Evolutionary conservation across 768 basidiomycete species (phyloP).

Genomic region (Rhizopogon sp.): DNA sequence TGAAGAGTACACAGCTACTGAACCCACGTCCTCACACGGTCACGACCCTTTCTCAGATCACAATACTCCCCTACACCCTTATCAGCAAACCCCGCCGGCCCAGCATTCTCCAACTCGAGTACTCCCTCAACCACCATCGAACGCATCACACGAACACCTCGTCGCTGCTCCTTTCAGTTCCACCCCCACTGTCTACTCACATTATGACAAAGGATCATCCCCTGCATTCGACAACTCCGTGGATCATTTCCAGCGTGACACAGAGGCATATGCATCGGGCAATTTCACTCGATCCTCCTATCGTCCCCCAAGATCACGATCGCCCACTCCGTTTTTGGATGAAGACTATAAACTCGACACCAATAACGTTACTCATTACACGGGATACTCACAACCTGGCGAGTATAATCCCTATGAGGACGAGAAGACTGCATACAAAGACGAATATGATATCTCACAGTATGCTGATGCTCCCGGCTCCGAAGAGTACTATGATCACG

Average conservation of each 20-base stretch:
- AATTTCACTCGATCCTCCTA: slow-evolving; percentile 44
- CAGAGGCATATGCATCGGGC: slow-evolving; percentile 68
- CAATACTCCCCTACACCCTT: slow-evolving; percentile 21
- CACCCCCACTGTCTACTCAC: slow-evolving; percentile 5
- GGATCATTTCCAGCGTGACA: slow-evolving; percentile 61
- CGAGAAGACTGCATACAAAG: slow-evolving; percentile 19
- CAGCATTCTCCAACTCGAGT: slow-evolving; percentile 31
- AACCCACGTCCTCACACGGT: slow-evolving; percentile 14
- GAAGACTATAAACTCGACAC: slow-evolving; percentile 63
- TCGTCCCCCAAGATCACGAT: slow-evolving; percentile 59
- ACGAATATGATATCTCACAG: slow-evolving; percentile 27
- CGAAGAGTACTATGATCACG: slow-evolving; percentile 14
- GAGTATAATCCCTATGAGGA: slow-evolving; percentile 9
- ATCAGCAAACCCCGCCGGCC: slow-evolving; percentile 30
- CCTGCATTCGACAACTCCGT: slow-evolving; percentile 30
- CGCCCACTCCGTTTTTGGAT: slow-evolving; percentile 73
- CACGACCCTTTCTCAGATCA: slow-evolving; percentile 27
- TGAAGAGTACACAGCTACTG: slow-evolving; percentile 23
- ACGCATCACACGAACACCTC: slow-evolving; percentile 10
- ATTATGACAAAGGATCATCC: slow-evolving; percentile 16
- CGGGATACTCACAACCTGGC: slow-evolving; percentile 29
- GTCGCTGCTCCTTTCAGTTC: slow-evolving; percentile 21
- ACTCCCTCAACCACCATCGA: slow-evolving; percentile 19
- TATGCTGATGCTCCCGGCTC: slow-evolving; percentile 20
- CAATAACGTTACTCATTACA: slow-evolving; percentile 53